Evolutionary conservation across 306 rosid species (phyloP), one percentile per base, ranked within the genome.

Genomic region (Malus sieversii): DNA sequence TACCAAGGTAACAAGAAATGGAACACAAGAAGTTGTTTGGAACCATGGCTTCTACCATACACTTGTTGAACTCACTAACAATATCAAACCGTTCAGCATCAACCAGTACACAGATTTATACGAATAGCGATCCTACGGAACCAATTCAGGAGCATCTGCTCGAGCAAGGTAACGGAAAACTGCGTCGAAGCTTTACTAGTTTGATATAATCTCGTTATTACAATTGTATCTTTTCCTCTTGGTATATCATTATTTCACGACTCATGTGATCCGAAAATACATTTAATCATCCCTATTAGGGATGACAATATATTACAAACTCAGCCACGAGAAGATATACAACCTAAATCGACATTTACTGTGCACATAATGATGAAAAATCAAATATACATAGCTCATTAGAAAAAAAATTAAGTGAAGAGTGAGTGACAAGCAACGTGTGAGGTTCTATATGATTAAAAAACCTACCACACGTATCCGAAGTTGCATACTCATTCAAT

Each of bases 401-500:
- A 8, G 79, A 72, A 78, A 67, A 58, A 68, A 18, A 48, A 9
- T 48, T 22, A 82, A 73, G 73, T 45, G 76, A 58, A 75, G 62
- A 79, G 59, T 66, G 72, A 16, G 64, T 68, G 68, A 68, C 71
- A 44, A 70, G 46, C 52, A 30, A 29, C n/a, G 66, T 23, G 62
- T 48, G 73, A 73, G 79, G 73, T 71, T 75, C 53, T 66, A 57
- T 76, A 79, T 33, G 78, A 78, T 69, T 53, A 67, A 77, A 40
- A 66, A 74, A 58, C 78, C 62, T 55, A 77, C 82, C 53, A 23
- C 52, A 23, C 77, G 68, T 16, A 63, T 44, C 73, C 57, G 40
- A 73, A 82, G 9, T 70, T 10, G 20, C 70, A 61, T 66, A 35
- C 82, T 93, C 91, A 91, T 82, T 96, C 98, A 66, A 96, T 96